Conservation (phyloP, 169 alveolate species). For the Eimeria necatrix region DNA sequence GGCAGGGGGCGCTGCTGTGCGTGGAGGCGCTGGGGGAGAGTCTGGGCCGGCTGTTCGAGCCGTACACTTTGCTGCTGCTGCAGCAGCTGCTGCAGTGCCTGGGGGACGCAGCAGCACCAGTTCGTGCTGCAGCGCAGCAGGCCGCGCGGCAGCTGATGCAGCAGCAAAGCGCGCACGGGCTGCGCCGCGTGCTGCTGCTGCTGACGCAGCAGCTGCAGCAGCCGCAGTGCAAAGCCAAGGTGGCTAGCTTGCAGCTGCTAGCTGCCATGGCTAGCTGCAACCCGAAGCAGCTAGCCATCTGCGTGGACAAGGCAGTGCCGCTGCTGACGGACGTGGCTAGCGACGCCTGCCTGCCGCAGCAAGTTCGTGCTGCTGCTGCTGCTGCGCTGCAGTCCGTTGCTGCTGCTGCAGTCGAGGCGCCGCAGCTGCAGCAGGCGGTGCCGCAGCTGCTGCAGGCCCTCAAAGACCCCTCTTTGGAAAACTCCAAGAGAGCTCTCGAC, state of each 20-base stretch:
- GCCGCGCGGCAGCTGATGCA: slow-evolving; percentile 80
- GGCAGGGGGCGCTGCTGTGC: slow-evolving; percentile 74
- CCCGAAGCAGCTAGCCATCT: slow-evolving; percentile 80
- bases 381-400: slow-evolving; percentile 63
- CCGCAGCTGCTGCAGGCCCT: slow-evolving; percentile 15
- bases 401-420: slow-evolving; percentile 27
- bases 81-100: slow-evolving; percentile 14
- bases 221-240: slow-evolving; percentile 86
- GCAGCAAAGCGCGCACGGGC: slow-evolving; percentile 80
- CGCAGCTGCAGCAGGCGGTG: slow-evolving; percentile 61
- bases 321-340: slow-evolving; percentile 71
- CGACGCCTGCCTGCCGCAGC: slow-evolving; percentile 34
- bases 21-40: slow-evolving; percentile 57
- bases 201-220: slow-evolving; percentile 77
- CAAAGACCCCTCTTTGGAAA: slow-evolving; percentile 44
- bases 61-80: slow-evolving; percentile 55
- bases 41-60: slow-evolving; percentile 75
- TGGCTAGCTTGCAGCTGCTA: slow-evolving; percentile 86
- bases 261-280: slow-evolving; percentile 81
- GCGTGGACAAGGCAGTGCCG: slow-evolving; percentile 76
- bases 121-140: slow-evolving; percentile 62
- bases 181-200: slow-evolving; percentile 77
- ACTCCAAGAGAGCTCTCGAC: slow-evolving; percentile 78
- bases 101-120: slow-evolving; percentile 19
- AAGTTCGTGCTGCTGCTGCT: slow-evolving; percentile 37